phyloP scores from a whole-genome alignment of 2,329 filamentous ascomycete species.

The Penicillium sp. region DNA sequence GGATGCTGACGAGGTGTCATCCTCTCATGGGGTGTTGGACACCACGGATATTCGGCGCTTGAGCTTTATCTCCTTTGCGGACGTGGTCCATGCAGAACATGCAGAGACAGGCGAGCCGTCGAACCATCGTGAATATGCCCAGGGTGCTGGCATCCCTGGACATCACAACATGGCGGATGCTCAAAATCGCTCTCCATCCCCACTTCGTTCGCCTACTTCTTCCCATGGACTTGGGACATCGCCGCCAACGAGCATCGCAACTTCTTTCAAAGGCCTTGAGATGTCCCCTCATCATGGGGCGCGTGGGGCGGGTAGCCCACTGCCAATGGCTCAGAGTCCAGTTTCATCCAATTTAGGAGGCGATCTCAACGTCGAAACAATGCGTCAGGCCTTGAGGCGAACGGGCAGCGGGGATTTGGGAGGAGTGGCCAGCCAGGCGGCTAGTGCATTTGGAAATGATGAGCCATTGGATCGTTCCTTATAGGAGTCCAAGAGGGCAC shows the following conservation, averaged over 20 bases:
- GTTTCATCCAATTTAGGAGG: slow-evolving; percentile 48
- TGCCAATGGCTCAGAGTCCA: slow-evolving; percentile 49
- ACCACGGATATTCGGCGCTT: slow-evolving; percentile 71
- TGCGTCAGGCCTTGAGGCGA: slow-evolving; percentile 79
- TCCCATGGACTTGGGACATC: slow-evolving; percentile 64
- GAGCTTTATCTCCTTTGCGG: slow-evolving; percentile 94
- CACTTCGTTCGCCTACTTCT: slow-evolving; percentile 70
- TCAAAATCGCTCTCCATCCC: slow-evolving; percentile 67
- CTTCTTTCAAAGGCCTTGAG: slow-evolving; percentile 68
- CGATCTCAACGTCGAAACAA: slow-evolving; percentile 86
- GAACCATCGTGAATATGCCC: slow-evolving; percentile 62
- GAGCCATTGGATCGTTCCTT: slow-evolving; percentile 29
- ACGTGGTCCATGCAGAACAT: slow-evolving; percentile 73
- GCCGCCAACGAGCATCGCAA: slow-evolving; percentile 68
- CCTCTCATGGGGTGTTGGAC: slow-evolving; percentile 73
- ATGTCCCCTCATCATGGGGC: slow-evolving; percentile 56
- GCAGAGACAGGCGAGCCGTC: slow-evolving; percentile 41
- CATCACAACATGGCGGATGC: slow-evolving; percentile 13
- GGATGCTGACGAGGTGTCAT: slow-evolving; percentile 59
- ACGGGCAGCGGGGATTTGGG: slow-evolving; percentile 76
- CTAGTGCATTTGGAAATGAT: slow-evolving; percentile 33
- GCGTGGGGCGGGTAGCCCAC: slow-evolving; percentile 57
- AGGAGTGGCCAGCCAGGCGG: slow-evolving; percentile 33
- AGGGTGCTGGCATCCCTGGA: slow-evolving; percentile 60
- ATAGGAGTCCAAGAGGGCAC: slow-evolving; percentile 3